phyloP scores from a whole-genome alignment of 306 rosid species.

The Nissolia schottii region DNA sequence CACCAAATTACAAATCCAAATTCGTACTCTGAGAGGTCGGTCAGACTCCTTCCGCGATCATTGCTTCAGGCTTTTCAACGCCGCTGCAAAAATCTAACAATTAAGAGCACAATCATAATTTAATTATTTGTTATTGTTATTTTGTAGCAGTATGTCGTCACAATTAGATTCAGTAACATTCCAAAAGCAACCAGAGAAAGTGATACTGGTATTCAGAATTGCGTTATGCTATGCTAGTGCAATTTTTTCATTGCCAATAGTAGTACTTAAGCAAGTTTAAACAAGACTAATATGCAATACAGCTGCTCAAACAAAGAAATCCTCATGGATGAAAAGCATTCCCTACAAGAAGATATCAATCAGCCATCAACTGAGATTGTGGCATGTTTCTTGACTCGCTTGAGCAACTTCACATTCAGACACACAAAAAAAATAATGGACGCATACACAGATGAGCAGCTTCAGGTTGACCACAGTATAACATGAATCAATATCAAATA shows the following conservation, averaged over 20 bases:
- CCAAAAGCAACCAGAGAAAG: not conserved
- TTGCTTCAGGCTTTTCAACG: slow-evolving; percentile 43
- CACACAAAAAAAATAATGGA: not conserved
- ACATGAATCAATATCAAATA: not conserved
- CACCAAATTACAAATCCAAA: slow-evolving; percentile 9
- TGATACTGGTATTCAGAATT: slow-evolving; percentile 2
- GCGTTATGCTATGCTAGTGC: not conserved
- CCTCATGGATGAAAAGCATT: slow-evolving; percentile 1
- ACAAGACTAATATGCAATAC: not conserved
- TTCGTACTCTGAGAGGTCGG: not conserved
- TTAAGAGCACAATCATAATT: not conserved
- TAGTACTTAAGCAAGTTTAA: not conserved
- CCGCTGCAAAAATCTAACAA: slow-evolving; percentile 45
- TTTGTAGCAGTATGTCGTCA: not conserved
- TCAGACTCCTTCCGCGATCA: slow-evolving; percentile 20
- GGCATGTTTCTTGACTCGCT: not conserved
- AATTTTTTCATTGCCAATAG: not conserved
- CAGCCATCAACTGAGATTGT: not conserved
- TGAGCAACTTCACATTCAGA: slow-evolving; percentile 6
- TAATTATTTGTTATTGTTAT: not conserved
- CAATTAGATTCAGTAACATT: not conserved
- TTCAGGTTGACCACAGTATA: too few relatives aligned
- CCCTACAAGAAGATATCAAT: not conserved
- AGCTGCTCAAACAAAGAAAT: not conserved
- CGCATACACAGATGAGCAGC: not conserved